Base-by-base conservation (phyloP, 2,329 filamentous ascomycete genomes). In the Xenoacremonium recifei region DNA sequence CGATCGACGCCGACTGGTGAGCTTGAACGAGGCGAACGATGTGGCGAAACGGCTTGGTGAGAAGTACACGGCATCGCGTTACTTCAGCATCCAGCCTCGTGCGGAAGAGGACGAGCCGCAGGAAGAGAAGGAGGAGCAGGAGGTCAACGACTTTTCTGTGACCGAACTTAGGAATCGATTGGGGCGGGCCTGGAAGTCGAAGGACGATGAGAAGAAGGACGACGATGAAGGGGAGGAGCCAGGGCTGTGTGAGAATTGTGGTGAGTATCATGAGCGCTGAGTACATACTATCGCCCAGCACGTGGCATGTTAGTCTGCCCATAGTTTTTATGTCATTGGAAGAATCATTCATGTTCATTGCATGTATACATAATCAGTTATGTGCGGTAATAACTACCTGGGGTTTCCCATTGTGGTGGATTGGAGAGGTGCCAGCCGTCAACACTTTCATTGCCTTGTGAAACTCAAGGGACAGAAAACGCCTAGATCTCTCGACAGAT, bases 1-100 rank as follows among this genome's bases (percentile, higher is more conserved):
- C 20, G 63, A 57, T 21, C 69, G 67, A 49, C 70, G 77, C 20
- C 70, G 70, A 3, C 68, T 81, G 13, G 75, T 78, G 37, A 77
- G 71, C 46, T 64, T 80, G 35, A 70, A 73, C 54, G 75, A 80
- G 54, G 77, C 76, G 37, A 80, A 79, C 53, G 76, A 82, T 53
- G 77, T 81, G 49, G 76, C 77, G 32, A 75, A 70, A 56, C 64
- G 77, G 20, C 61, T 81, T 12, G 74, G 76, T 42, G 76, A 80
- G 60, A 73, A 63, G 55, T 69, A 74, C 50, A 55, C 58, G 18
- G 45, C 51, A 4, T 64, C 60, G 7, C 58, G 66, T 6, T 68
- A 69, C 54, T 70, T 68, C 35, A 62, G 56, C 46, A 55, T 63
- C 19, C 54, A 59, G 30, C 50, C 53, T 6, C 60, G 61, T 12